Evolutionary conservation across 1,139 yeast genomes (phyloP).

Genomic region (Taphrina confusa): DNA sequence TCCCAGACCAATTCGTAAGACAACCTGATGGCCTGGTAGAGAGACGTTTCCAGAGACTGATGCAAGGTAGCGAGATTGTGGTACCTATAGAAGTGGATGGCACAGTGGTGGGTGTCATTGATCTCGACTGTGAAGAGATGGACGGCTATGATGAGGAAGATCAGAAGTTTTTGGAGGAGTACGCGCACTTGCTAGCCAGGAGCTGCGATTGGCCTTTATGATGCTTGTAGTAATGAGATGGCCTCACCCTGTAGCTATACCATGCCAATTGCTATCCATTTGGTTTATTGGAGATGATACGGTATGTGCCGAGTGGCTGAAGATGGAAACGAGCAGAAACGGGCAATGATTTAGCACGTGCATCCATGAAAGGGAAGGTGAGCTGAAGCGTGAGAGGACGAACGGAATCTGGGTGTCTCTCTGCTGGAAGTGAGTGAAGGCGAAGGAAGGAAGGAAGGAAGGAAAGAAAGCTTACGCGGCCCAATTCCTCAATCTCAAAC

Average conservation of each 20-base stretch:
- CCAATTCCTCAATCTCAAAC: not conserved
- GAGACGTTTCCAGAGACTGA: not conserved
- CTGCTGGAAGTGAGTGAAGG: not conserved
- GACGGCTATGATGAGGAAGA: constrained; percentile 71
- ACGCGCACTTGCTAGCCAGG: constrained; percentile 56
- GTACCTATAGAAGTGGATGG: constrained; percentile 64
- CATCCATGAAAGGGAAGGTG: no score
- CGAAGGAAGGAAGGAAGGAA: not conserved
- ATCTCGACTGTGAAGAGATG: constrained; percentile 70
- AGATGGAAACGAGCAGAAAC: no score
- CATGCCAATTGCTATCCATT: no score
- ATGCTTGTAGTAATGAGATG: no score
- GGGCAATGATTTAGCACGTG: no score
- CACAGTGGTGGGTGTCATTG: constrained; percentile 70
- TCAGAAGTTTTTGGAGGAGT: constrained; percentile 57
- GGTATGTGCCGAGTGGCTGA: no score
- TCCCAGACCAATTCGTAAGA: constrained; percentile 65
- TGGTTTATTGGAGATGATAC: no score
- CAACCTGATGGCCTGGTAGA: no score
- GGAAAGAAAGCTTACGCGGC: constrained; percentile 22
- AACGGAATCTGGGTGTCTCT: no score
- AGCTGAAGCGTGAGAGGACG: no score
- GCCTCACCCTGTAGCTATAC: no score
- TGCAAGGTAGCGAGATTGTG: constrained; percentile 63
- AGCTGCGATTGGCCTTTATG: constrained; percentile 51